Conservation (phyloP, 2,329 filamentous ascomycete genomes). For the Fusarium buxicola region DNA sequence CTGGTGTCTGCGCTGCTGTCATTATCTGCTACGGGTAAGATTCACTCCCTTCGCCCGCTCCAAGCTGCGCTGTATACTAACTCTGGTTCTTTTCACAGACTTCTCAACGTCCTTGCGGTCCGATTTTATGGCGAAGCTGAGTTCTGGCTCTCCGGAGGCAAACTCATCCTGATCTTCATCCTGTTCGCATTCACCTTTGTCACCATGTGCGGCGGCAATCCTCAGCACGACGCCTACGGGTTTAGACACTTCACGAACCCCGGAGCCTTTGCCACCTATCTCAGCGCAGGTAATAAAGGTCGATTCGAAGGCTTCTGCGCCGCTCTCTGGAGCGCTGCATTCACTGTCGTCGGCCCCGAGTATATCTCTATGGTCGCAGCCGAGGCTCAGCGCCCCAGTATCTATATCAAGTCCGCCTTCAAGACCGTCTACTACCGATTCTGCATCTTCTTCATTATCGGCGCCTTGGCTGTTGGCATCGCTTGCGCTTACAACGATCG, state of each 20-base stretch:
- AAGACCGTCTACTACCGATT: constrained; percentile 61
- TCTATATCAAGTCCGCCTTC: constrained; percentile 65
- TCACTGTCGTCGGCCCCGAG: constrained; percentile 71
- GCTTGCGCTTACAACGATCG: constrained; percentile 67
- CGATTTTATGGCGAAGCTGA: constrained; percentile 58
- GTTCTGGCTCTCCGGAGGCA: constrained; percentile 61
- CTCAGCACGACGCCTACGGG: constrained; percentile 67
- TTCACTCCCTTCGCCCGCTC: no score
- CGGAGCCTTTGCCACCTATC: constrained; percentile 62
- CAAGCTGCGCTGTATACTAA: neutral
- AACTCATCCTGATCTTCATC: constrained; percentile 50
- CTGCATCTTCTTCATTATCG: constrained; percentile 50
- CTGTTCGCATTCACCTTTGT: constrained; percentile 70
- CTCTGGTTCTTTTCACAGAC: constrained; percentile 9
- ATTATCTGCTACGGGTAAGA: constrained; percentile 55
- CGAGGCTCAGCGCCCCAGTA: constrained; percentile 69
- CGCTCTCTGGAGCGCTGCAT: constrained; percentile 69
- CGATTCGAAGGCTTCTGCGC: constrained; percentile 74
- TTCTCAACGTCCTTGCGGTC: constrained; percentile 57
- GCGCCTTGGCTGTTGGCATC: constrained; percentile 70
- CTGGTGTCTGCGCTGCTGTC: constrained; percentile 58
- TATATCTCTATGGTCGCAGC: constrained; percentile 73
- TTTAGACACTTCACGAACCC: constrained; percentile 76
- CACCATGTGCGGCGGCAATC: constrained; percentile 70
- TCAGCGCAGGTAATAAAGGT: constrained; percentile 69